These are phyloP conservation scores for Backusella morwellensis DNA, from an alignment of 192 early-diverging fungal genomes.

Conservation along the genomic window DNA sequence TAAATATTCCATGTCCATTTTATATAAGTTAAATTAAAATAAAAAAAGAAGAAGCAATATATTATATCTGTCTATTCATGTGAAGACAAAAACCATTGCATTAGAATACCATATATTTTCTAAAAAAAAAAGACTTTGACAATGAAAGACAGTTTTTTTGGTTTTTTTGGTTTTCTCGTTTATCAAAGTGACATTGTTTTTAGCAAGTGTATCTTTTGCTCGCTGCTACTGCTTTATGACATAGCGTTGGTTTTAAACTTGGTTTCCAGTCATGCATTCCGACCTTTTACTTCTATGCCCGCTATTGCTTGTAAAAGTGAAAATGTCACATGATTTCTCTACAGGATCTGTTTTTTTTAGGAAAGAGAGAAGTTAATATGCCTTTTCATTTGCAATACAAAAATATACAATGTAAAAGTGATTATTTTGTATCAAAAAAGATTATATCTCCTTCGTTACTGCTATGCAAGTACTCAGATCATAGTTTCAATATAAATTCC, in stretches of 20 bases:
- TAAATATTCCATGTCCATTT: background rate
- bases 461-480: background rate
- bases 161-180: too few species aligned
- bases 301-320: background rate
- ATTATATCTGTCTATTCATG: too few species aligned
- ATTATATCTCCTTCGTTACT: background rate
- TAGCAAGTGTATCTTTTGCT: background rate
- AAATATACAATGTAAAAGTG: background rate
- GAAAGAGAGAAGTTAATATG: too few species aligned
- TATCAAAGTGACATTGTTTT: too few species aligned
- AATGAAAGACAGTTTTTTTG: too few species aligned
- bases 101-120: too few species aligned
- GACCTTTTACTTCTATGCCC: background rate
- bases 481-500: background rate
- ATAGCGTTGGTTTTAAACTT: background rate
- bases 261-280: background rate
- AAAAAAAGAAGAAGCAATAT: background rate
- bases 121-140: too few species aligned
- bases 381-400: too few species aligned
- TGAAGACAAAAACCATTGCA: too few species aligned
- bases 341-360: too few species aligned
- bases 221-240: background rate
- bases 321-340: background rate
- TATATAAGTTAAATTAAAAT: background rate
- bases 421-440: background rate